Percentiles rank a stretch among this genome's conserved stretches.
phyloP scores from a whole-genome alignment of 177 flowering plant genomes.

The Vitis hybrid region DNA sequence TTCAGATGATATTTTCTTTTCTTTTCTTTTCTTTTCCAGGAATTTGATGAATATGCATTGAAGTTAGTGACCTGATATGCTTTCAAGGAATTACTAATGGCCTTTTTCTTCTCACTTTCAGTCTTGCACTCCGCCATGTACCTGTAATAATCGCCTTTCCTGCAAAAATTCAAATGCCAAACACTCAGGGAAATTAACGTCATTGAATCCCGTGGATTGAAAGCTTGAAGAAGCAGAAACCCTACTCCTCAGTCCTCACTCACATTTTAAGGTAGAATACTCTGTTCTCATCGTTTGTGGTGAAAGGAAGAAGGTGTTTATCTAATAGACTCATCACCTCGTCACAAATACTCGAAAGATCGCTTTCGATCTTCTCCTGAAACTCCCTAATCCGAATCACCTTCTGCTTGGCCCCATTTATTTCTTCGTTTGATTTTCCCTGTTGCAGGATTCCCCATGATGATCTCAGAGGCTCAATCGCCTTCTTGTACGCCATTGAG shows the following conservation, averaged over 20 bases:
- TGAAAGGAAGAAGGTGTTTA: conserved; percentile 51
- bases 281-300: conserved; percentile 40
- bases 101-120: conserved; percentile 45
- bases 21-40: no score
- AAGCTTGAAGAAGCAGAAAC: not conserved
- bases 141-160: conserved; percentile 58
- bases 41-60: not conserved
- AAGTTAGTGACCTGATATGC: conserved; percentile 40
- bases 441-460: conserved; percentile 54
- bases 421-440: conserved; percentile 49
- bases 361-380: conserved; percentile 45
- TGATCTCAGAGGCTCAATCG: conserved; percentile 45
- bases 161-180: conserved; percentile 17
- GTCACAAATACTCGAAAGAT: conserved; percentile 38
- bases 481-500: conserved; percentile 52
- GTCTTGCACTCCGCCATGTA: conserved; percentile 47
- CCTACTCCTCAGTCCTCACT: conserved; percentile 5
- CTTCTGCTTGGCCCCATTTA: conserved; percentile 40
- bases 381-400: conserved; percentile 49
- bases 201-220: not conserved
- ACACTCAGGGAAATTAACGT: not conserved
- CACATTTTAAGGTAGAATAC: conserved; percentile 54
- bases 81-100: conserved; percentile 43
- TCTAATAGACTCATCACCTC: conserved; percentile 48
- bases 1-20: no score